These are phyloP conservation scores for Suillus americanus DNA, from an alignment of 768 basidiomycete species.

Conservation along the genomic window DNA sequence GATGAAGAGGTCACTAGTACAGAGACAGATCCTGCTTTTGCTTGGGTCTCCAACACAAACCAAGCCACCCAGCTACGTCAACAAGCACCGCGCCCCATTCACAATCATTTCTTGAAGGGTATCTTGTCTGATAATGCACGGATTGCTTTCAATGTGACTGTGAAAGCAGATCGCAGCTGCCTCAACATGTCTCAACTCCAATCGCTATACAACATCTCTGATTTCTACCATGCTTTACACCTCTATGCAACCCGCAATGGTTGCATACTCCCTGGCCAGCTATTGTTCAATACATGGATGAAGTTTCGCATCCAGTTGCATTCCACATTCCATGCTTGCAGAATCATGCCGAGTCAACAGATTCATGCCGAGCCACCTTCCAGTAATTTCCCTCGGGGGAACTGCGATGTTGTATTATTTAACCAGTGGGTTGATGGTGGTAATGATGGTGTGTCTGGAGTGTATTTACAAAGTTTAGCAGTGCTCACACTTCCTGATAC, in stretches of 20 bases:
- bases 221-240: not conserved
- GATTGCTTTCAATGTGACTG: not conserved
- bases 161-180: not conserved
- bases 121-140: not conserved
- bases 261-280: not conserved
- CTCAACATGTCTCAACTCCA: not conserved
- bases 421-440: not conserved
- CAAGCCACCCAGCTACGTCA: not conserved
- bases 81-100: not conserved
- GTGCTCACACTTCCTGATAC: no score
- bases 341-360: conserved; percentile 15
- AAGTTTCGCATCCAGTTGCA: conserved; percentile 23
- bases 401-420: not conserved
- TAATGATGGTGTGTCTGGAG: not conserved
- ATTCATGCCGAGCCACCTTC: not conserved
- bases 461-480: no score
- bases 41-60: not conserved
- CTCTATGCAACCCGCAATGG: not conserved
- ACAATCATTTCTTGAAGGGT: not conserved
- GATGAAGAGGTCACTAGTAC: not conserved
- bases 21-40: not conserved
- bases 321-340: conserved; percentile 19
- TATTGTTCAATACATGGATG: conserved; percentile 15
- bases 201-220: not conserved
- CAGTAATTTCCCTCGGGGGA: not conserved